Conservation (phyloP, 164 flowering plant species). For the Euptelea pleiosperma region DNA sequence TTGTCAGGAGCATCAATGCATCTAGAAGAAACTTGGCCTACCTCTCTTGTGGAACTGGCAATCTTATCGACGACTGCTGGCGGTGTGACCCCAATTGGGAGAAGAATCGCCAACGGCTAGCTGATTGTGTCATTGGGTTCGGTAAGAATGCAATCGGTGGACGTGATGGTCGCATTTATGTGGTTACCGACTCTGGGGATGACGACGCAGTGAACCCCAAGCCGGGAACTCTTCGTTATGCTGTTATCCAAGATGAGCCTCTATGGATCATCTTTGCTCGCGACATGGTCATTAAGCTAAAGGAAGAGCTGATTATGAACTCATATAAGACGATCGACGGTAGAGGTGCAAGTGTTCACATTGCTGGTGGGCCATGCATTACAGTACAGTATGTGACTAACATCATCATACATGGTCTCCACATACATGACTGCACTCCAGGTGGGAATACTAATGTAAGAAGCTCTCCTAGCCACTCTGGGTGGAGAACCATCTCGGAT, state of each 20-base stretch:
- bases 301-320: slow-evolving; percentile 69
- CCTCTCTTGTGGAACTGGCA: slow-evolving; percentile 68
- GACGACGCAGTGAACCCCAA: slow-evolving; percentile 66
- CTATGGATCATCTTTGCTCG: slow-evolving; percentile 68
- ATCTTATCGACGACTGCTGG: slow-evolving; percentile 91
- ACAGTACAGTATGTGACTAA: slow-evolving; percentile 65
- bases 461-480: slow-evolving; percentile 54
- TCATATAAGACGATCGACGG: slow-evolving; percentile 85
- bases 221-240: slow-evolving; percentile 62
- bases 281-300: slow-evolving; percentile 69
- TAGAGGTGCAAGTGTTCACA: slow-evolving; percentile 68
- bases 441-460: slow-evolving; percentile 61
- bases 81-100: slow-evolving; percentile 72
- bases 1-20: slow-evolving; percentile 50
- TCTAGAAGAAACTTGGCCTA: slow-evolving; percentile 52
- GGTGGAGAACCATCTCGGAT: slow-evolving; percentile 60
- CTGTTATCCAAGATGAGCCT: slow-evolving; percentile 57
- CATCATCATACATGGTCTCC: slow-evolving; percentile 69
- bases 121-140: slow-evolving; percentile 78
- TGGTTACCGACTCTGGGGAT: slow-evolving; percentile 56
- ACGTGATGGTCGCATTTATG: slow-evolving; percentile 56
- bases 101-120: slow-evolving; percentile 58
- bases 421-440: slow-evolving; percentile 70
- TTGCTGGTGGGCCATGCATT: slow-evolving; percentile 84
- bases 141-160: slow-evolving; percentile 80